phyloP scores from a whole-genome alignment of 768 basidiomycete species.

The Saitozyma podzolica region DNA sequence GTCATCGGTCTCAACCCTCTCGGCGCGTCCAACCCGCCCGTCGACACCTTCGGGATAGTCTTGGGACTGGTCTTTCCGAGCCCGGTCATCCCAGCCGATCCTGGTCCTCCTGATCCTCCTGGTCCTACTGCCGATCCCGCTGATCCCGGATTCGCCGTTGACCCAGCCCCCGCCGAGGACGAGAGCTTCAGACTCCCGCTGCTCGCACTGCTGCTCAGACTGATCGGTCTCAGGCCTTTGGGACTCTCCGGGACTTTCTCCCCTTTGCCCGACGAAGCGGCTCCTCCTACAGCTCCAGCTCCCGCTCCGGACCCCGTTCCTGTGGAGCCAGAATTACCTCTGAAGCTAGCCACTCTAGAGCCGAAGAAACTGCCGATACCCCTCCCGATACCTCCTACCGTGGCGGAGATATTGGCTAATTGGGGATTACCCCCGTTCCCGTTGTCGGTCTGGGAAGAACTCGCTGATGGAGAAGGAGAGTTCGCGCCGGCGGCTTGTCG shows the following conservation, averaged over 20 bases:
- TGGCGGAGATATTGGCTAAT: conserved; percentile 39
- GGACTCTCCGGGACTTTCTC: background rate
- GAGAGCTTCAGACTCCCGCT: too few relatives aligned
- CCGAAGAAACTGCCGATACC: conserved; percentile 51
- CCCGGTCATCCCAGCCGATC: too few relatives aligned
- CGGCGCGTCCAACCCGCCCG: too few relatives aligned
- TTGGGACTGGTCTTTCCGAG: too few relatives aligned
- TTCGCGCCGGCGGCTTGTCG: conserved; percentile 5
- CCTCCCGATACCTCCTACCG: conserved; percentile 47
- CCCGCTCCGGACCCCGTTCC: conserved; percentile 1
- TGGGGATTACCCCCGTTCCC: conserved; percentile 8
- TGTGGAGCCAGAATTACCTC: conserved; percentile 1
- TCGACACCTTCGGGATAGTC: too few relatives aligned
- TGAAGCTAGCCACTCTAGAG: conserved; percentile 33
- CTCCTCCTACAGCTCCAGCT: background rate
- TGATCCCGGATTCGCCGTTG: too few relatives aligned
- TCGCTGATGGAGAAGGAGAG: background rate
- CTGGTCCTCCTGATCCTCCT: too few relatives aligned
- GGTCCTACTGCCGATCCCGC: too few relatives aligned
- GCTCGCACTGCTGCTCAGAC: conserved; percentile 7
- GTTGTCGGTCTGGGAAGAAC: background rate
- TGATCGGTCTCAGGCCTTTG: conserved; percentile 44
- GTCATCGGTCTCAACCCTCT: too few relatives aligned
- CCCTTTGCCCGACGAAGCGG: background rate
- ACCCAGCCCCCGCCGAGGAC: too few relatives aligned